phyloP scores from a whole-genome alignment of 257 asterid species.

The Rehmannia glutinosa region DNA sequence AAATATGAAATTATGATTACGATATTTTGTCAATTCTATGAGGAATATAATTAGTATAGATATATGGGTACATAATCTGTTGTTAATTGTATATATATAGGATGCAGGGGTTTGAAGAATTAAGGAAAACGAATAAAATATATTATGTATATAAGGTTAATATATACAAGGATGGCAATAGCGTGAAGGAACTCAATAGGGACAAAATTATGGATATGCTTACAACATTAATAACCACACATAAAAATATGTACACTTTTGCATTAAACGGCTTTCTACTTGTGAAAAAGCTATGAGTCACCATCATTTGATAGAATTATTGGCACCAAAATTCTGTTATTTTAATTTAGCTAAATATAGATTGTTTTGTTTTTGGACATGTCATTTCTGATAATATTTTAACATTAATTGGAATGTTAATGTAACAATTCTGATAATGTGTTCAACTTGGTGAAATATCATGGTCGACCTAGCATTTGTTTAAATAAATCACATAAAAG shows the following conservation, averaged over 20 bases:
- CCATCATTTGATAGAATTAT: too few relatives aligned
- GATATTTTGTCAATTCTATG: neutral
- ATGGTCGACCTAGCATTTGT: too few relatives aligned
- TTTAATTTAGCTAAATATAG: too few relatives aligned
- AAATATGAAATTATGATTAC: neutral
- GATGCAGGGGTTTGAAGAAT: neutral
- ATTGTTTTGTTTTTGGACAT: too few relatives aligned
- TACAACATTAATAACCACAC: constrained; percentile 14
- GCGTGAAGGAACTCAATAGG: constrained; percentile 32
- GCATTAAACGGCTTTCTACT: neutral
- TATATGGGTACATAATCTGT: neutral
- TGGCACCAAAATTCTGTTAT: too few relatives aligned
- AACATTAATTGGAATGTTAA: too few relatives aligned
- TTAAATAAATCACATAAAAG: too few relatives aligned
- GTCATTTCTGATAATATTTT: too few relatives aligned
- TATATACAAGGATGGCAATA: constrained; percentile 17
- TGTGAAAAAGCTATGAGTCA: too few relatives aligned
- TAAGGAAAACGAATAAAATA: neutral
- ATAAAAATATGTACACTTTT: neutral
- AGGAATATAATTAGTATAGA: neutral
- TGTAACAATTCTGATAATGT: too few relatives aligned
- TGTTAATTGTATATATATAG: neutral
- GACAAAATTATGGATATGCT: constrained; percentile 21
- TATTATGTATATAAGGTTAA: neutral
- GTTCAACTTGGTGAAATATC: too few relatives aligned